Evolutionary conservation across 2,329 filamentous ascomycete genomes (phyloP), one percentile per base, ranked within the genome.

Genomic region (Decorospora gaudefroyi): DNA sequence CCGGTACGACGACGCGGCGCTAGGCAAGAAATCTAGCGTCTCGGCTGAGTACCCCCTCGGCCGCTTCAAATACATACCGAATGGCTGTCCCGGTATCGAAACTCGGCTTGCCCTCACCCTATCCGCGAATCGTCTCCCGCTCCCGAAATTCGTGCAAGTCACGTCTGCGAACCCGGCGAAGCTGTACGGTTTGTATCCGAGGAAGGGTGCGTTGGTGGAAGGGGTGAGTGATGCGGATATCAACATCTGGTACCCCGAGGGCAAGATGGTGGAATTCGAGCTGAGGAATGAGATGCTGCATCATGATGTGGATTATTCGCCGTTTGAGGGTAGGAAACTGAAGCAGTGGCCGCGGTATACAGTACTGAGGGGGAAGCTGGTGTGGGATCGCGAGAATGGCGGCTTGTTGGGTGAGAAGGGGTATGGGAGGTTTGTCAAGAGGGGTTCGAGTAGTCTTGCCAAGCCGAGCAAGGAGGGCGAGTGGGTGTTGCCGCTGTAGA

Each of bases 311-410:
- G 81, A 85, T 56, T 83, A 85, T 56, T 83, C 81, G 6, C 81
- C 82, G 0, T 85, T 79, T 53, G 81, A 85, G 59, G 81, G 81
- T 0, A 73, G 72, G 34, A 68, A 58, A n/a, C 57, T 85, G 27
- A 73, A 72, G 18, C 80, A 85, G 44, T 85, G 82, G 82, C 82
- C 82, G 8, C 72, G 82, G 13, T 84, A 79, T 57, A 84, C 81
- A 0, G 71, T 85, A 6, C 51, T 86, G 28, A 67, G 82, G 42
- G 82, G 82, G 0, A 66, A 78, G 48, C 73, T 85, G 0, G 77
- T 83, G 1, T 85, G 78, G 80, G 78, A 80, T 51, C 72, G 73
- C 25, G 78, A 80, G 10, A 67, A 72, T n/a, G 78, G 71, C 1
- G 79, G 80, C 31, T 79, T 26, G 54, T 13, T 79, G 7, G 78